phyloP scores from a whole-genome alignment of 148 eudicot genomes.

The Silene latifolia region DNA sequence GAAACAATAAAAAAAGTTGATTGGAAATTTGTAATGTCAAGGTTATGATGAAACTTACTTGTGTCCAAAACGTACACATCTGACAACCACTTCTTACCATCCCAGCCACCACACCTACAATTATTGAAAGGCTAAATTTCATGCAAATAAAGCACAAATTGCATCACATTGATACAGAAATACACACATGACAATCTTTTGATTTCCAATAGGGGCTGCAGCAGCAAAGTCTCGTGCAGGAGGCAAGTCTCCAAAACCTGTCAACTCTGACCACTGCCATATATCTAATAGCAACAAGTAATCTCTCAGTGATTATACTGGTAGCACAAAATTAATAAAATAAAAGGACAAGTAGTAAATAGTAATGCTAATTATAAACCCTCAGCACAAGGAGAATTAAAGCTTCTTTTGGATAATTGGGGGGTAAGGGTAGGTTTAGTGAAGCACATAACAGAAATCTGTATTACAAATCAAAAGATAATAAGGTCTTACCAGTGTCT shows the following conservation, averaged over 20 bases:
- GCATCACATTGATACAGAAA: slow-evolving; percentile 13
- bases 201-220: slow-evolving; percentile 86
- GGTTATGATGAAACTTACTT: slow-evolving; percentile 42
- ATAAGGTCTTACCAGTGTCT: slow-evolving; percentile 70
- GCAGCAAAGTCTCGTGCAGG: slow-evolving; percentile 96
- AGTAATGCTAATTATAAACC: too few species aligned
- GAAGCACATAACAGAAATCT: background rate
- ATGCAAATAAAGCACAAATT: slow-evolving; percentile 5
- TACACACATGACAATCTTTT: slow-evolving; percentile 89
- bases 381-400: too few species aligned
- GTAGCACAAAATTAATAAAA: too few species aligned
- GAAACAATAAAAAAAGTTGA: too few species aligned
- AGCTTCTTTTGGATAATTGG: too few species aligned
- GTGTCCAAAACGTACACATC: slow-evolving; percentile 93
- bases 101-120: slow-evolving; percentile 99
- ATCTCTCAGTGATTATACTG: background rate
- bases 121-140: slow-evolving; percentile 14
- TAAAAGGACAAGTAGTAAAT: too few species aligned
- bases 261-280: slow-evolving; percentile 99
- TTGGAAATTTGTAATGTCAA: background rate
- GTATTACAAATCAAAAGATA: background rate
- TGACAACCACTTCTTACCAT: slow-evolving; percentile 92
- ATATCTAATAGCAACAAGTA: slow-evolving; percentile 55
- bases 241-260: slow-evolving; percentile 95
- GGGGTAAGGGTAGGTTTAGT: too few species aligned